Conservation (phyloP, 768 basidiomycete genomes). For the Auriculariales sp. region DNA sequence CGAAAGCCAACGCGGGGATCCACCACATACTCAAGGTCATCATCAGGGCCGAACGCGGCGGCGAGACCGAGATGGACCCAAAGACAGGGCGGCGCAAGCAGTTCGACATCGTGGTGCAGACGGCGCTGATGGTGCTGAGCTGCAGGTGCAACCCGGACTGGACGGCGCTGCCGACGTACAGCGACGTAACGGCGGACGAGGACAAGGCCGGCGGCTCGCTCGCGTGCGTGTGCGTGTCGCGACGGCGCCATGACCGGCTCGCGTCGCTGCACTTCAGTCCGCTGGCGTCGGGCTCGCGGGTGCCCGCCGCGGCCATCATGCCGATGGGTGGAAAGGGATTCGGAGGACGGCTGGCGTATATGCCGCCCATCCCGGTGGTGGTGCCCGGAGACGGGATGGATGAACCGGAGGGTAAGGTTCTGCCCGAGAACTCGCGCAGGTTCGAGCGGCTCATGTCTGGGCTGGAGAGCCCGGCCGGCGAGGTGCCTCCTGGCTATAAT, state of each 20-base stretch:
- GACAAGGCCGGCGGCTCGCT: constrained; percentile 14
- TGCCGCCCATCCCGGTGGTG: neutral
- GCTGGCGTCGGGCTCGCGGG: neutral
- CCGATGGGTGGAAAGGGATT: constrained; percentile 12
- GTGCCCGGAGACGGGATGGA: constrained; percentile 3
- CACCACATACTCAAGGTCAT: constrained; percentile 68
- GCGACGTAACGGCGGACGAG: neutral
- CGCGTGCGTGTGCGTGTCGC: constrained; percentile 16
- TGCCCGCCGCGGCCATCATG: neutral
- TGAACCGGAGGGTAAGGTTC: neutral
- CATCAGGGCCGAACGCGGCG: constrained; percentile 71
- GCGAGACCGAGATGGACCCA: constrained; percentile 44
- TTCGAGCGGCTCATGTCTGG: constrained; percentile 77
- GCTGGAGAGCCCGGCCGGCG: constrained; percentile 66
- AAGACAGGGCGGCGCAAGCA: constrained; percentile 63
- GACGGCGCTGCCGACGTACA: constrained; percentile 5
- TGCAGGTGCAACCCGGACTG: constrained; percentile 44
- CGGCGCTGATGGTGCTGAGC: constrained; percentile 76
- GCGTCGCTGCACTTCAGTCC: constrained; percentile 1
- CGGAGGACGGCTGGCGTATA: constrained; percentile 5
- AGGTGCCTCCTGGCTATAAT: constrained; percentile 73
- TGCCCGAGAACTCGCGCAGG: constrained; percentile 24
- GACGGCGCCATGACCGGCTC: constrained; percentile 7
- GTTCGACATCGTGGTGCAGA: constrained; percentile 78
- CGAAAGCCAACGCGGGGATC: constrained; percentile 57